Percentiles rank a stretch among this genome's conserved stretches.
These are phyloP conservation scores for Coniochaeta prunicola DNA, from an alignment of 2,329 filamentous ascomycete genomes.

Conservation along the genomic window DNA sequence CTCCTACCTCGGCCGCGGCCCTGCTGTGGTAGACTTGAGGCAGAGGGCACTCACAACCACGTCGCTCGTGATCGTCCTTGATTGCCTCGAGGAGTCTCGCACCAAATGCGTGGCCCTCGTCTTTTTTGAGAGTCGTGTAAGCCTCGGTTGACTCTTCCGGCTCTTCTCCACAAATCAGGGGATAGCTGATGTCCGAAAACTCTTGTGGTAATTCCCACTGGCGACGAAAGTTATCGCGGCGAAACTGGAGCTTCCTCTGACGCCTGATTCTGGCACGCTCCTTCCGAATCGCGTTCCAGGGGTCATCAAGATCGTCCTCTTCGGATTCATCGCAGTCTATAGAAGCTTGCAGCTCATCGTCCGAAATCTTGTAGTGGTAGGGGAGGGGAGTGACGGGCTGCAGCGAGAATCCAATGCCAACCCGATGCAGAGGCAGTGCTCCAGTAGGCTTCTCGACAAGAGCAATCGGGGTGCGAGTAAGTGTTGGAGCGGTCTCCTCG, in stretches of 20 bases:
- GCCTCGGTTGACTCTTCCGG: not conserved
- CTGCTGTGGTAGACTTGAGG: slow-evolving; percentile 14
- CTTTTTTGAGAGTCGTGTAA: slow-evolving; percentile 7
- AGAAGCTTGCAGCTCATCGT: not conserved
- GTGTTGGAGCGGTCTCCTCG: not conserved
- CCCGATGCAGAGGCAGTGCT: not conserved
- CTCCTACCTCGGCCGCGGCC: slow-evolving; percentile 13
- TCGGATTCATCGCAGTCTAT: not conserved
- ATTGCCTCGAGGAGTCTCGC: slow-evolving; percentile 13
- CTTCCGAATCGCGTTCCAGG: not conserved
- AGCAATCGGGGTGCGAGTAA: not conserved
- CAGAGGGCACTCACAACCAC: slow-evolving; percentile 12
- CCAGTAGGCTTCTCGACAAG: not conserved
- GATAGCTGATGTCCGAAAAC: not conserved
- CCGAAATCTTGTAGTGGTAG: not conserved
- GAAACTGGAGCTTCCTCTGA: not conserved
- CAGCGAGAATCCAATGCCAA: not conserved
- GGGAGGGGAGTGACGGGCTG: not conserved
- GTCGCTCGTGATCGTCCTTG: slow-evolving; percentile 13
- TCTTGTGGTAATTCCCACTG: not conserved
- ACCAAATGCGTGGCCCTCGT: slow-evolving; percentile 14
- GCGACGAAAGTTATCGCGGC: not conserved
- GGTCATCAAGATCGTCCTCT: not conserved
- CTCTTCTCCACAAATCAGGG: not conserved
- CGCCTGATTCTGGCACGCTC: not conserved